A percentile compares a stretch with the other conserved stretches of the same genome.
Evolutionary conservation across 352 stramenopile species (phyloP).

Genomic region (Pythium oligandrum): DNA sequence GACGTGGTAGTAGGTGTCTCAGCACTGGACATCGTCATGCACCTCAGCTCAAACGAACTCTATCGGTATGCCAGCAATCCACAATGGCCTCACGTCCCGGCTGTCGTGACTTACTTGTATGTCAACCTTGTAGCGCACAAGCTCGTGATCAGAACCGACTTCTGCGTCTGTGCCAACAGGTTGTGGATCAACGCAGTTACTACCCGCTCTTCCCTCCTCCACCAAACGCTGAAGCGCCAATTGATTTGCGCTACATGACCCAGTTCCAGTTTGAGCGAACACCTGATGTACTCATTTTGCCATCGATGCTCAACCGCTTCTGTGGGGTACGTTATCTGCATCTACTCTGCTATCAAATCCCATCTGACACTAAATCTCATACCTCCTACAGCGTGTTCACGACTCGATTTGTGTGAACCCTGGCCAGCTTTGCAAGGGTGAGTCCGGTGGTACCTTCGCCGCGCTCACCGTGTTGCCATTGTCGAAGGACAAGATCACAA

Average conservation of each 20-base stretch:
- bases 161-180: slow-evolving; percentile 69
- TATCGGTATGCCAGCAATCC: slow-evolving; percentile 27
- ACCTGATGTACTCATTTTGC: slow-evolving; percentile 94
- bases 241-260: slow-evolving; percentile 91
- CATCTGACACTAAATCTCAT: too few relatives aligned
- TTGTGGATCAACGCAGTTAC: slow-evolving; percentile 74
- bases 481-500: slow-evolving; percentile 66
- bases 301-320: slow-evolving; percentile 91
- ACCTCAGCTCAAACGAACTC: slow-evolving; percentile 80
- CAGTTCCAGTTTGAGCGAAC: slow-evolving; percentile 89
- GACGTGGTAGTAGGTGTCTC: slow-evolving; percentile 92
- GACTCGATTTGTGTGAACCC: slow-evolving; percentile 95
- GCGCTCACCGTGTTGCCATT: slow-evolving; percentile 90
- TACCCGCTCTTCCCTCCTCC: slow-evolving; percentile 81
- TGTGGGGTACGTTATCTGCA: slow-evolving; percentile 55
- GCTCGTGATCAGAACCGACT: slow-evolving; percentile 62
- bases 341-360: neutral
- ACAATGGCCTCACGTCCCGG: too few relatives aligned
- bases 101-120: too few relatives aligned
- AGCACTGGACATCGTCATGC: slow-evolving; percentile 89
- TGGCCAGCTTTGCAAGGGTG: slow-evolving; percentile 90
- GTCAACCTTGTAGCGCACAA: slow-evolving; percentile 25
- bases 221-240: slow-evolving; percentile 55
- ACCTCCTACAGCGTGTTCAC: slow-evolving; percentile 57
- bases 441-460: slow-evolving; percentile 92